phyloP scores from a whole-genome alignment of 176 grass and related monocot species.

The Olyra latifolia region DNA sequence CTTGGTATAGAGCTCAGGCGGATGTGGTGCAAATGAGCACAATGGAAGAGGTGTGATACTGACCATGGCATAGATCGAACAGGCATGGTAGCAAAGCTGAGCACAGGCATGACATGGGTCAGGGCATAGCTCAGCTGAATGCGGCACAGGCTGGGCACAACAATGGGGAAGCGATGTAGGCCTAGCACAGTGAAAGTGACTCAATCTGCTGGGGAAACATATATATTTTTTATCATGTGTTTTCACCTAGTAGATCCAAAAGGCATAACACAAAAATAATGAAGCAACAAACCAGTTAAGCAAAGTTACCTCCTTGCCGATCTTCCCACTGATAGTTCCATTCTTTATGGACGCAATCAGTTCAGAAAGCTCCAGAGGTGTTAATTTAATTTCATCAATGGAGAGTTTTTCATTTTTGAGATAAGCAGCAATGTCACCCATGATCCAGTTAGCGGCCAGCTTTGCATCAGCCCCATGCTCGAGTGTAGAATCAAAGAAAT shows the following conservation, averaged over 20 bases:
- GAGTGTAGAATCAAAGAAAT: constrained; percentile 81
- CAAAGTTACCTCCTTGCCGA: constrained; percentile 78
- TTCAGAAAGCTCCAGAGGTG: constrained; percentile 76
- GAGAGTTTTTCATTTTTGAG: constrained; percentile 80
- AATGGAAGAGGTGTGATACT: too few species aligned
- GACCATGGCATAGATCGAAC: too few species aligned
- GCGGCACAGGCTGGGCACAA: too few species aligned
- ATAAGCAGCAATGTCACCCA: constrained; percentile 94
- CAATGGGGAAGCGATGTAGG: too few species aligned
- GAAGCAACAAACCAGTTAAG: not conserved
- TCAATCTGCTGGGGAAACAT: too few species aligned
- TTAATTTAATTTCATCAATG: constrained; percentile 82
- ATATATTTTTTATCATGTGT: too few species aligned
- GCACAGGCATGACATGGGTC: too few species aligned
- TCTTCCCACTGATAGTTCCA: constrained; percentile 94
- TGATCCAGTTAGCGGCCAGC: constrained; percentile 92
- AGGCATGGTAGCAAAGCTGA: too few species aligned
- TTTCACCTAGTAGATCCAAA: not conserved
- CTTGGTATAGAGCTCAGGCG: too few species aligned
- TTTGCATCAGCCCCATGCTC: constrained; percentile 83
- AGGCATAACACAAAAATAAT: not conserved
- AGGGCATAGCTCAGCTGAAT: too few species aligned
- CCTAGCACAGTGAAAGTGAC: too few species aligned
- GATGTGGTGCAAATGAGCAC: too few species aligned
- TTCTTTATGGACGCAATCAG: constrained; percentile 79